A percentile compares a stretch with the other conserved stretches of the same genome.
Evolutionary conservation across 768 basidiomycete species (phyloP).

Genomic region (Gyrodon lividus): DNA sequence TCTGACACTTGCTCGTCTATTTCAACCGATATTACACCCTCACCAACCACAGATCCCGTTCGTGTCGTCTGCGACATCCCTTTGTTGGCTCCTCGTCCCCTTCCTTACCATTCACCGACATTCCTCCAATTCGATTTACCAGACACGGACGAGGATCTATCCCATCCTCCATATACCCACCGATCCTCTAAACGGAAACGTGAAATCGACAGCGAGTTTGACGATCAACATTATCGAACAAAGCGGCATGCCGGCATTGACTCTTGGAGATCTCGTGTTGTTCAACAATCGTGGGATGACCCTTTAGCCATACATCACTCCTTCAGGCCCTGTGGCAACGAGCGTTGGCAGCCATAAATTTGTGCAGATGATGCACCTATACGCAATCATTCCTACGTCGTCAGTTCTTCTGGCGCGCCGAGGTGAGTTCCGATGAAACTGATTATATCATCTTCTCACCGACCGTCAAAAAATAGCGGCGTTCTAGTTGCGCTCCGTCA

Average conservation of each 20-base stretch:
- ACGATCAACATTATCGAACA: constrained; percentile 16
- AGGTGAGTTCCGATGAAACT: background rate
- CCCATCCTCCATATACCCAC: constrained; percentile 64
- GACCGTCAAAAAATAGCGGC: constrained; percentile 3
- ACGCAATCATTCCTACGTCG: background rate
- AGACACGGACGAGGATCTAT: constrained; percentile 67
- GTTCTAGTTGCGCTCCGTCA: constrained; percentile 6
- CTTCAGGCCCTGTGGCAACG: constrained; percentile 18
- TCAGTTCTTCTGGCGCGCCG: background rate
- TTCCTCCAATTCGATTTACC: constrained; percentile 70
- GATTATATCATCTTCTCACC: background rate
- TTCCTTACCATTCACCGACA: constrained; percentile 67
- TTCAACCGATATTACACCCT: constrained; percentile 25
- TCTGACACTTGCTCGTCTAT: constrained; percentile 36
- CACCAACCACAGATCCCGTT: constrained; percentile 30
- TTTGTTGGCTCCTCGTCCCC: constrained; percentile 64
- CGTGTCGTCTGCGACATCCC: constrained; percentile 65
- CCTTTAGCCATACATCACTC: background rate
- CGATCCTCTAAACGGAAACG: constrained; percentile 58
- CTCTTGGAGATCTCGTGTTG: constrained; percentile 18
- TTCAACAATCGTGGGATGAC: constrained; percentile 9
- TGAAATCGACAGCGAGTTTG: constrained; percentile 11
- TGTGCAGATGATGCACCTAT: background rate
- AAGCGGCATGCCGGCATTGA: constrained; percentile 27
- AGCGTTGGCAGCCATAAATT: constrained; percentile 15